Base-by-base conservation (phyloP, 1,284 basidiomycete genomes). In the Austropuccinia psidii region DNA sequence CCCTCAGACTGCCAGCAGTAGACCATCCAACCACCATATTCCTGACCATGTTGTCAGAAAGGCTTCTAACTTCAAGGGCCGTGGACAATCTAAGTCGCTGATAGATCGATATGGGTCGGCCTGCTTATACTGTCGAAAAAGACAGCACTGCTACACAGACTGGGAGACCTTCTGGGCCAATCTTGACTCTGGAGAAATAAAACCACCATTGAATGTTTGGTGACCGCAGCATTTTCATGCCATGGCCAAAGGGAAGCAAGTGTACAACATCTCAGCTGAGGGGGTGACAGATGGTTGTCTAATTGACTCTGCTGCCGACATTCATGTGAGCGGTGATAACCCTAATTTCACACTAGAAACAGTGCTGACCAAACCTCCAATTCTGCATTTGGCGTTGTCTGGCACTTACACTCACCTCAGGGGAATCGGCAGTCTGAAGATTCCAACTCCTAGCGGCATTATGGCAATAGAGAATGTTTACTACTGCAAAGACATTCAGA, bases 311-410 rank as follows among this genome's bases (percentile, higher is more conserved):
- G 58, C 37, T 0, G 58, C 58, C 15, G 39, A 35, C 9, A 41
- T 41, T 19, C 58, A 61, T 15, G 58, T 61, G 37, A 61, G 58
- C 45, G 58, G 58, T n/a, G 29, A 27, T 17, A n/a, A n/a, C n/a
- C 19, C 9, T 2, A n/a, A 29, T 9, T 61, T 61, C 54, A 27
- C 13, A 27, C 17, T n/a, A n/a, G n/a, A n/a, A n/a, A n/a, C n/a
- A n/a, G n/a, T n/a, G n/a, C n/a, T n/a, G n/a, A n/a, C n/a, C n/a
- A n/a, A n/a, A n/a, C n/a, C n/a, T n/a, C n/a, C n/a, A n/a, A n/a
- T n/a, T n/a, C n/a, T n/a, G n/a, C n/a, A n/a, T n/a, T n/a, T n/a
- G n/a, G n/a, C n/a, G n/a, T n/a, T n/a, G n/a, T n/a, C n/a, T n/a
- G n/a, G n/a, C n/a, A n/a, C n/a, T n/a, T n/a, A n/a, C n/a, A n/a